Evolutionary conservation across 768 basidiomycete genomes (phyloP).

Genomic region (Pleurotus citrinopileatus): DNA sequence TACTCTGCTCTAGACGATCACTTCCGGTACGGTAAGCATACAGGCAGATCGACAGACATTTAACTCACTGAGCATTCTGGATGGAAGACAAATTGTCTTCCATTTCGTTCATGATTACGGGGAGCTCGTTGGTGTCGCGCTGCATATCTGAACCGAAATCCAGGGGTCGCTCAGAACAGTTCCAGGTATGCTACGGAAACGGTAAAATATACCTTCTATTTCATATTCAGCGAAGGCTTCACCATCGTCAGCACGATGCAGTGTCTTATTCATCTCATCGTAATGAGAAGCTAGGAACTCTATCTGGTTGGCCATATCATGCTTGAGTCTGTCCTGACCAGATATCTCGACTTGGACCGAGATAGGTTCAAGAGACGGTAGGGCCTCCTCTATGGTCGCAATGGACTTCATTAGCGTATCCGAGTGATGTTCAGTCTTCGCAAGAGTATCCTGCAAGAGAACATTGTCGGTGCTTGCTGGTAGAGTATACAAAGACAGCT

Average conservation of each 20-base stretch:
- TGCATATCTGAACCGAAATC: constrained; percentile 62
- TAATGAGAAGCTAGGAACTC: constrained; percentile 75
- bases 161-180: neutral
- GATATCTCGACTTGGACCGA: constrained; percentile 44
- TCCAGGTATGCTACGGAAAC: neutral
- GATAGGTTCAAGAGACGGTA: constrained; percentile 37
- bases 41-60: constrained; percentile 1
- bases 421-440: constrained; percentile 64
- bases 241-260: constrained; percentile 68
- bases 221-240: constrained; percentile 68
- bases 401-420: constrained; percentile 59
- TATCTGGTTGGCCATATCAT: constrained; percentile 68
- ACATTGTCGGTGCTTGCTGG: neutral
- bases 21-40: constrained; percentile 31
- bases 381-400: constrained; percentile 46
- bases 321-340: constrained; percentile 44
- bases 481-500: constrained; percentile 19
- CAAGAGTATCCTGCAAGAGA: constrained; percentile 52
- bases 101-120: constrained; percentile 69
- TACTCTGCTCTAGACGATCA: constrained; percentile 43
- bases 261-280: constrained; percentile 68
- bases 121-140: constrained; percentile 76
- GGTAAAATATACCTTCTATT: constrained; percentile 46
- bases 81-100: constrained; percentile 57
- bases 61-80: constrained; percentile 53